phyloP scores from a whole-genome alignment of 176 grass and related monocot genomes.

The Eleusine coracana region DNA sequence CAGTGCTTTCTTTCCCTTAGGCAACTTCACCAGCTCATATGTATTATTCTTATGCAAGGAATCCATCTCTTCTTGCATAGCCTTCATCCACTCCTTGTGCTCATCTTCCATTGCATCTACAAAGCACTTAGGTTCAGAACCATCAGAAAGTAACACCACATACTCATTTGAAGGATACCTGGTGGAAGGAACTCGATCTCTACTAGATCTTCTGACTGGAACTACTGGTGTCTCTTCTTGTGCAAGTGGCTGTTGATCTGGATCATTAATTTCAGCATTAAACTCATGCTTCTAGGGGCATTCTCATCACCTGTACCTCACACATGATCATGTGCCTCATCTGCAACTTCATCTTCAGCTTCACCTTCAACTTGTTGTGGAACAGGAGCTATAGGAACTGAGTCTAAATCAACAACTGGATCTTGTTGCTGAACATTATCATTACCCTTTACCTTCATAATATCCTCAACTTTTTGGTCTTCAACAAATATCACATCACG shows the following conservation, averaged over 20 bases:
- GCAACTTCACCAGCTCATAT: slow-evolving; percentile 1
- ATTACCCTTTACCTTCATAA: slow-evolving; percentile 21
- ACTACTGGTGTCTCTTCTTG: too few species aligned
- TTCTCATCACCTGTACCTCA: too few species aligned
- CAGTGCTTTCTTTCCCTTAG: background rate
- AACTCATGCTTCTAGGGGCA: too few species aligned
- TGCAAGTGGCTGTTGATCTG: too few species aligned
- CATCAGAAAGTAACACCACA: too few species aligned
- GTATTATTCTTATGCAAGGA: slow-evolving; percentile 20
- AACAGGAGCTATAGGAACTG: background rate
- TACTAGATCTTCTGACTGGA: too few species aligned
- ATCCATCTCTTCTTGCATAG: slow-evolving; percentile 28
- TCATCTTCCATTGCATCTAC: background rate
- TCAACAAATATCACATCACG: background rate
- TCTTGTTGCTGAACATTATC: background rate
- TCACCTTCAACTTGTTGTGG: background rate
- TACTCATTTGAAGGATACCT: too few species aligned
- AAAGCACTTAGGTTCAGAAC: slow-evolving; percentile 10
- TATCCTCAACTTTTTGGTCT: slow-evolving; percentile 26
- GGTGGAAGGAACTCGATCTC: too few species aligned
- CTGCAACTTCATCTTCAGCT: too few species aligned
- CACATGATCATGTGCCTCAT: slow-evolving; percentile 1
- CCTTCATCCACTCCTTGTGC: background rate
- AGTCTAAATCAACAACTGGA: background rate
- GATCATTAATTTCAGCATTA: too few species aligned